phyloP scores from a whole-genome alignment of 768 basidiomycete genomes.

The Clathrus columnatus region DNA sequence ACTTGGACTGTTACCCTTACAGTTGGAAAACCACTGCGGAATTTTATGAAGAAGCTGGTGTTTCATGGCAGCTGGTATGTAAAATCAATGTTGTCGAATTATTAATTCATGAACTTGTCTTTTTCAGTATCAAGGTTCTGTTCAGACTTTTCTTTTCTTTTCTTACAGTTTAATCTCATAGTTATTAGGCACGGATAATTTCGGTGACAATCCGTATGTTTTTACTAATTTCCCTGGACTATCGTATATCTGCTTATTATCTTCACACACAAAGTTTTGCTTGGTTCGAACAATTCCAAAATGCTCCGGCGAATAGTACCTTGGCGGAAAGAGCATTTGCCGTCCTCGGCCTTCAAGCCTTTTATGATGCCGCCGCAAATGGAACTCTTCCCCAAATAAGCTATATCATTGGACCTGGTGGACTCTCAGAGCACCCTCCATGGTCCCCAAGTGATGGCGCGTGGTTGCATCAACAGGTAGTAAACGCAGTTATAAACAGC shows the following conservation, averaged over 20 bases:
- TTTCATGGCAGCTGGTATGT: conserved; percentile 7
- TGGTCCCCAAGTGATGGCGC: background rate
- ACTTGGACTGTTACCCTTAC: conserved; percentile 9
- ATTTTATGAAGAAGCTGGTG: conserved; percentile 5
- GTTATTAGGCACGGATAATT: background rate
- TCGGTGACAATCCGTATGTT: conserved; percentile 9
- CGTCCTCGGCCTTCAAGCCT: conserved; percentile 5
- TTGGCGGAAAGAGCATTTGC: conserved; percentile 1
- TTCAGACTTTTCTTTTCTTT: background rate
- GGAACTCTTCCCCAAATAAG: conserved; percentile 10
- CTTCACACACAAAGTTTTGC: background rate
- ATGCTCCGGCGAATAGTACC: background rate
- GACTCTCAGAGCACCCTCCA: conserved; percentile 12
- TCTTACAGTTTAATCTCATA: background rate
- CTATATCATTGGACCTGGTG: conserved; percentile 8
- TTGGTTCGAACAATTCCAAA: conserved; percentile 5
- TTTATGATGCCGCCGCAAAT: conserved; percentile 1
- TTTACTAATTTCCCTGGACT: too few species aligned
- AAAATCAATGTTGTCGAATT: background rate
- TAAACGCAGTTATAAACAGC: conserved; percentile 11
- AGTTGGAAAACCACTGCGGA: conserved; percentile 10
- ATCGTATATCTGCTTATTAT: background rate
- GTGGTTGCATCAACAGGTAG: conserved; percentile 8
- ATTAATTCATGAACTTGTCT: background rate
- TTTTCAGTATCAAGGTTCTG: conserved; percentile 1